Base-by-base conservation (phyloP, 495 filamentous ascomycete genomes). In the Hypomontagnella submonticulosa region DNA sequence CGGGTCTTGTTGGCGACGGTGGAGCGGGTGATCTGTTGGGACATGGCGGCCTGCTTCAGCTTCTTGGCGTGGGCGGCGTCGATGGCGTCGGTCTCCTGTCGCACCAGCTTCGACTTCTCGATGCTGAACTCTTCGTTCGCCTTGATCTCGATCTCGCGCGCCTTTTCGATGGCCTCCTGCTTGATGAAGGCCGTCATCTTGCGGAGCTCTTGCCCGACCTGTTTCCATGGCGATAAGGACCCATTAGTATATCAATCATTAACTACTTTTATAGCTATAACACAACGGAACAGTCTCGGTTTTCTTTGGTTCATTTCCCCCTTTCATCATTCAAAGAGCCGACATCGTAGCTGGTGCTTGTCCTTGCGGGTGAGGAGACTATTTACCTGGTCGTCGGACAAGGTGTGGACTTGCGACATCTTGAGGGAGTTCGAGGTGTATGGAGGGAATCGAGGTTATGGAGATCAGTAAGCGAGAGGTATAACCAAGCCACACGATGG, bases 101-200 rank as follows among this genome's bases (percentile, higher is more conserved):
- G 94, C 61, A 98, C 94, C 37, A 99, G 92, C 84, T 97, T 97
- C 50, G 93, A 93, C 80, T 98, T 98, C 76, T 98, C 96, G 73
- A 97, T 97, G 66, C 90, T 89, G 77, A 97, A 97, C 77, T 99
- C 96, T 76, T 97, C 93, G 79, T 98, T 91, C 77, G 96, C 96
- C 79, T 98, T 98, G 79, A 97, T 87, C 66, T 92, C 84, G 81
- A 99, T 98, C 77, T 99, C 96, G 73, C 88, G 88, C 69, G 93
- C 92, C 81, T 99, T 99, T 76, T 99, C 96, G 36, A 88, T 81
- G 19, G 96, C 96, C 85, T 99, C 96, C 81, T 97, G 93, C 75
- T 90, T 90, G 88, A 99, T 99, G 90, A 99, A 99, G 76, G 93
- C 92, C 43, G 96, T 98, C 96, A 99, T 99, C 85, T 99, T 99